Evolutionary conservation across 495 filamentous ascomycete genomes (phyloP).

Genomic region (Neurospora intermedia): DNA sequence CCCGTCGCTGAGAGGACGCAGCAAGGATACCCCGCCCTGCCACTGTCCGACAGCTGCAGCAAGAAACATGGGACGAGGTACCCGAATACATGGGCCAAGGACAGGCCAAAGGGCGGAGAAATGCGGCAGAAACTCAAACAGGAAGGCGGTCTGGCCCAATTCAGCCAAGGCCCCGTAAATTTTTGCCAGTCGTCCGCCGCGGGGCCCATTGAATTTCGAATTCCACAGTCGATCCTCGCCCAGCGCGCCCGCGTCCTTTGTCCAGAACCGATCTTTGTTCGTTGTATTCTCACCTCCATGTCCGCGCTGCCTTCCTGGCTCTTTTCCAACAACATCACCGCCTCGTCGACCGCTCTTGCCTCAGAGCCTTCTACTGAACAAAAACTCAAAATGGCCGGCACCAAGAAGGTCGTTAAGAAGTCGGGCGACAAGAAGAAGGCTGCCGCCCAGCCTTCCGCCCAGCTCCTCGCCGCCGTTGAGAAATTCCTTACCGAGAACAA

Average conservation of each 20-base stretch:
- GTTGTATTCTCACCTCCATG: conserved; percentile 13
- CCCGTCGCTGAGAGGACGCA: neutral
- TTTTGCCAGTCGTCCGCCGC: conserved; percentile 2
- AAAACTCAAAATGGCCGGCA: conserved; percentile 2
- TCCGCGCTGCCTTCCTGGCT: conserved; percentile 32
- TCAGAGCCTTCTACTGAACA: neutral
- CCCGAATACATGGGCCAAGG: neutral
- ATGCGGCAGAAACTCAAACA: conserved; percentile 7
- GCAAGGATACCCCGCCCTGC: neutral
- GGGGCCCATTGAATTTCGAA: neutral
- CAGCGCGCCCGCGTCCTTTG: conserved; percentile 1
- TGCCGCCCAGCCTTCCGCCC: conserved; percentile 34
- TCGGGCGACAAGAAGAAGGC: conserved; percentile 13
- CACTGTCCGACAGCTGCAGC: neutral
- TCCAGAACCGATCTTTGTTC: neutral
- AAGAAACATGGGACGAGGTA: neutral
- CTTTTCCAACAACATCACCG: conserved; percentile 31
- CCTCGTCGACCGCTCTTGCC: conserved; percentile 2
- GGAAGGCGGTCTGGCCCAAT: conserved; percentile 11
- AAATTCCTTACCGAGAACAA: conserved; percentile 56
- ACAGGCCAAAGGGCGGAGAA: neutral
- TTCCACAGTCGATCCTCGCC: neutral
- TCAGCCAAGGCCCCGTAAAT: neutral
- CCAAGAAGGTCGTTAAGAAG: conserved; percentile 19
- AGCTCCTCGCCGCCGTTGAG: conserved; percentile 55